Evolutionary conservation across 306 rosid species (phyloP), one percentile per base, ranked within the genome.

Genomic region (Datisca glomerata): DNA sequence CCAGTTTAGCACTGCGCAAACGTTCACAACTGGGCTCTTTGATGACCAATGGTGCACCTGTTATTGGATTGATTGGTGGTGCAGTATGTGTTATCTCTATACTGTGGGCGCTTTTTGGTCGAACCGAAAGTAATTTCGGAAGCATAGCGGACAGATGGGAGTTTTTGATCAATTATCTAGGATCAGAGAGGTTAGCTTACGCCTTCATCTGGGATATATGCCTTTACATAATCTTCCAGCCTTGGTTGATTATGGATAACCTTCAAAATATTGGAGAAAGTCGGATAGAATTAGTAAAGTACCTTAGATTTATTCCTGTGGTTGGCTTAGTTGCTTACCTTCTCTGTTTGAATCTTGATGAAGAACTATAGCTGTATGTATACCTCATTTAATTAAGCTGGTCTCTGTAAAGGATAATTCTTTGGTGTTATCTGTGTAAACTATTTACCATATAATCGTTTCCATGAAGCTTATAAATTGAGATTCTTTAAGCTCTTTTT

Each of bases 131-230:
- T 34, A 47, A 67, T 60, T 87, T 82, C 41, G 97, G 97, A 4
- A 67, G 73, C 63, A 43, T 76, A 25, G 49, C 46, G 10, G 94
- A 82, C 19, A 80, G 97, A 59, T 71, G 59, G 76, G 74, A 79
- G 34, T 82, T 79, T 74, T 65, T 87, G 89, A 53, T 65, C 5
- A 14, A 58, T 47, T 83, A 82, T 47, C 65, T 83, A 4, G 86
- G 82, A 57, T 79, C 94, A 37, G 97, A 87, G 71, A 74, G 94
- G 72, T 55, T 76, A 53, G 97, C 85, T 22, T 83, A 83, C 65
- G 94, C 93, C 36, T 83, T 87, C 80, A 76, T 83, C 59, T 87
- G 97, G 97, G 97, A 87, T 57, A 87, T 83, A 48, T 63, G 76
- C 52, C 71, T 82, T 36, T 83, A 83, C 69, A 35, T 51, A 12